These are phyloP conservation scores for Pogostemon cablin DNA, from an alignment of 257 asterid genomes.

Conservation along the genomic window DNA sequence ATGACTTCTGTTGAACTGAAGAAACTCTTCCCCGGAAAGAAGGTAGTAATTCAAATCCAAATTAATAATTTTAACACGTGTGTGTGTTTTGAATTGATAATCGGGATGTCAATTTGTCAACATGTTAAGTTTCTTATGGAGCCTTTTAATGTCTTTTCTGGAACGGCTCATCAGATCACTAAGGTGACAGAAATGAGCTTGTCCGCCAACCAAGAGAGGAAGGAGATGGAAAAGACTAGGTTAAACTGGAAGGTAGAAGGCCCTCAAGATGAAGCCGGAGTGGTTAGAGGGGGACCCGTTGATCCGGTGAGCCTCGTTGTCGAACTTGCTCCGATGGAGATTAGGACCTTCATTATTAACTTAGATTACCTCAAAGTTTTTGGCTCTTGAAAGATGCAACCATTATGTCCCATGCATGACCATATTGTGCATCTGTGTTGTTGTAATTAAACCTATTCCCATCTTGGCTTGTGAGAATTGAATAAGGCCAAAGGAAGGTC, in stretches of 20 bases:
- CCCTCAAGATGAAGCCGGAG: slow-evolving; percentile 30
- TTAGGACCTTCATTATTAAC: slow-evolving; percentile 63
- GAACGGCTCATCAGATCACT: slow-evolving; percentile 43
- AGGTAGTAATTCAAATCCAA: slow-evolving; percentile 49
- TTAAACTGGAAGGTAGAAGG: slow-evolving; percentile 62
- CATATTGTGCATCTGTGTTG: not conserved
- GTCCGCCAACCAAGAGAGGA: slow-evolving; percentile 70
- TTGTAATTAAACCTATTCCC: slow-evolving; percentile 15
- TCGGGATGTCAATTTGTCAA: not conserved
- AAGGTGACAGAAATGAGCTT: slow-evolving; percentile 68
- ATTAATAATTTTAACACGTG: not conserved
- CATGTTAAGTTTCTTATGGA: not conserved
- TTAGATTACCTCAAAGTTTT: slow-evolving; percentile 40
- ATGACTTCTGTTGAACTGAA: slow-evolving; percentile 64
- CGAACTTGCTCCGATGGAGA: slow-evolving; percentile 78
- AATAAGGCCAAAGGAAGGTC: not conserved
- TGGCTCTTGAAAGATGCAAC: slow-evolving; percentile 38
- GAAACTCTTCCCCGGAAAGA: slow-evolving; percentile 63
- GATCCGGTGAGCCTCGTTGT: slow-evolving; percentile 66
- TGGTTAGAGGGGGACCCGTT: slow-evolving; percentile 57
- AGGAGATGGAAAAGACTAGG: slow-evolving; percentile 71
- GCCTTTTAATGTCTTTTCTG: not conserved
- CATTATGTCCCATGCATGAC: not conserved
- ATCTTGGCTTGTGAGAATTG: slow-evolving; percentile 13
- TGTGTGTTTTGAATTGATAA: not conserved